Evolutionary conservation across 163 green algal species (phyloP), one percentile per base, ranked within the genome.

Genomic region (Trebouxia gelatinosa): DNA sequence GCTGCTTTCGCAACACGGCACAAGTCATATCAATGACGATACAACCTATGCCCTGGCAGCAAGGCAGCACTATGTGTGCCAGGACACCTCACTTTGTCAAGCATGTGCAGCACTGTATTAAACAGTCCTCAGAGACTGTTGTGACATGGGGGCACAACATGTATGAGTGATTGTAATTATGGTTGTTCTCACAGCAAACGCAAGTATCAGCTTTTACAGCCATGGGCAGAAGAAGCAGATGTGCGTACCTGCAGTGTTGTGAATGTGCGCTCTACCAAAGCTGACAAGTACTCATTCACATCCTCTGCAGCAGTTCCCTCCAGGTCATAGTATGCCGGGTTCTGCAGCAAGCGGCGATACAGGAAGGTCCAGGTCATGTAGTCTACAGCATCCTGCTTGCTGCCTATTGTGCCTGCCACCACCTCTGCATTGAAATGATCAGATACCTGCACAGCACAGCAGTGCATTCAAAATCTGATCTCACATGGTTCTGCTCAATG

Each of bases 321-420:
- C 68, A 99, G 86, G 76, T 91, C 89, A 80, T 99, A 99, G 89
- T 97, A 99, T 62, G 88, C 91, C 50, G 95, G 96, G 87, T 99
- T 99, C 75, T 96, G 88, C 58, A 91, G 74, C 43, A 95, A 83
- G 35, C 88, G 86, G 29, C 57, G 74, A 29, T 51, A 79, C 77
- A 97, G 93, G 86, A 95, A 98, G 23, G 95, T 98, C 94, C 94
- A 98, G 26, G 91, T 97, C 48, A 98, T 86, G 83, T 97, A 98
- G 87, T 98, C 92, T 59, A 98, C 74, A 9, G 87, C 91, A 75
- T 97, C 93, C 87, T 97, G 94, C 51, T 78, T 85, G 64, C 54
- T 91, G 74, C 50, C 64, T 76, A 98, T 94, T 35, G 93, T 97
- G 57, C 95, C 95, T 23, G 84, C 82, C 57, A 94, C 93, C 19